A percentile compares a stretch with the other conserved stretches of the same genome.
Evolutionary conservation across 2,329 filamentous ascomycete genomes (phyloP).

Genomic region (Scedosporium aurantiacum): DNA sequence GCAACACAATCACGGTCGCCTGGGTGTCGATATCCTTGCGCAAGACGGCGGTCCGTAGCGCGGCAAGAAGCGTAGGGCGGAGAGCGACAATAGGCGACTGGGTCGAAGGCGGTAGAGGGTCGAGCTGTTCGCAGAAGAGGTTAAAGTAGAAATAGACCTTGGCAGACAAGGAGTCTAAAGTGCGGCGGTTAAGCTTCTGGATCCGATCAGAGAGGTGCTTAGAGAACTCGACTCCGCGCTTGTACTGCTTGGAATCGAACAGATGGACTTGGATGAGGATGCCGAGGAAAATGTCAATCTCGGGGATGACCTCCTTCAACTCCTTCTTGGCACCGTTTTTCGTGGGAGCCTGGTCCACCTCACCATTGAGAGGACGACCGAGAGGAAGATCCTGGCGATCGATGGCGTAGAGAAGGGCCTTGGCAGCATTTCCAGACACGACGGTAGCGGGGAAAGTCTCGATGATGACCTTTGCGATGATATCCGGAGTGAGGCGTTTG

Average conservation of each 20-base stretch:
- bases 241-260: slow-evolving; percentile 71
- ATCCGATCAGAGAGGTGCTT: slow-evolving; percentile 72
- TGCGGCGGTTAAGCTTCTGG: slow-evolving; percentile 82
- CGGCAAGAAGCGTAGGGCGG: slow-evolving; percentile 74
- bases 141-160: slow-evolving; percentile 98
- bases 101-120: slow-evolving; percentile 77
- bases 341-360: slow-evolving; percentile 51
- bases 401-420: slow-evolving; percentile 59
- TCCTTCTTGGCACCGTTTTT: slow-evolving; percentile 53
- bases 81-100: slow-evolving; percentile 80
- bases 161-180: slow-evolving; percentile 83
- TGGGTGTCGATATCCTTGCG: slow-evolving; percentile 97
- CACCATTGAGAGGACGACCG: slow-evolving; percentile 38
- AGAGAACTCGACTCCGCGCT: slow-evolving; percentile 77
- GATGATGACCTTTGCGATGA: slow-evolving; percentile 69
- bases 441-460: slow-evolving; percentile 61
- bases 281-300: slow-evolving; percentile 80
- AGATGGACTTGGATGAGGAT: slow-evolving; percentile 81
- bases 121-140: slow-evolving; percentile 85
- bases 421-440: slow-evolving; percentile 53
- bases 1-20: slow-evolving; percentile 84
- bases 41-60: slow-evolving; percentile 86
- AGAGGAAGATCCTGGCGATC: slow-evolving; percentile 56
- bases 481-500: slow-evolving; percentile 75
- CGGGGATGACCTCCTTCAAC: slow-evolving; percentile 68